Conservation (phyloP, 1,284 basidiomycete genomes). For the Sporisorium exsertum region DNA sequence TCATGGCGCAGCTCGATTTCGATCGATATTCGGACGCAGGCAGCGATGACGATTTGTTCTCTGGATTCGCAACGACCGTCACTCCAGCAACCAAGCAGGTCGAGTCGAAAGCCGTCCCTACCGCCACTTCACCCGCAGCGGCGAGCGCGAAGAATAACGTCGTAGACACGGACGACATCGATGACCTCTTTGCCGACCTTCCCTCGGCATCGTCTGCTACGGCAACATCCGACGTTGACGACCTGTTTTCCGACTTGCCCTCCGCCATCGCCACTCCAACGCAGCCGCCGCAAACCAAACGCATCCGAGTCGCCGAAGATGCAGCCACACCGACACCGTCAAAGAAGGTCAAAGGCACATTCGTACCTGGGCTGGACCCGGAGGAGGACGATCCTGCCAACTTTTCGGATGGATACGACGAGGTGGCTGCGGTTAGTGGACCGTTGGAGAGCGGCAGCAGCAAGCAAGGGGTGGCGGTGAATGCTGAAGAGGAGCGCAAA, state of each 20-base stretch:
- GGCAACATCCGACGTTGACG: conserved; percentile 10
- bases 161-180: conserved; percentile 35
- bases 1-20: conserved; percentile 38
- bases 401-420: conserved; percentile 66
- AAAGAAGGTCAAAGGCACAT: conserved; percentile 23
- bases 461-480: conserved; percentile 2
- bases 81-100: conserved; percentile 9
- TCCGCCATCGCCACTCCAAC: conserved; percentile 1
- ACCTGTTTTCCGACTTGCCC: conserved; percentile 36
- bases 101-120: conserved; percentile 2
- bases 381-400: conserved; percentile 51
- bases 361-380: conserved; percentile 41
- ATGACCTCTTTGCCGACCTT: conserved; percentile 29
- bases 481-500: conserved; percentile 33
- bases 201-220: background rate
- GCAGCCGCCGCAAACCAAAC: conserved; percentile 4
- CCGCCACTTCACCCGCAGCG: background rate
- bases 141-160: background rate
- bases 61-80: conserved; percentile 29
- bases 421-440: conserved; percentile 21
- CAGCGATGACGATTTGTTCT: conserved; percentile 45
- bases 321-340: conserved; percentile 2
- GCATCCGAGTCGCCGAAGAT: conserved; percentile 8
- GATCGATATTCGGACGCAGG: conserved; percentile 36
- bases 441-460: conserved; percentile 6